Evolutionary conservation across 495 filamentous ascomycete genomes (phyloP).

Genomic region (Hyaloscypha variabilis): DNA sequence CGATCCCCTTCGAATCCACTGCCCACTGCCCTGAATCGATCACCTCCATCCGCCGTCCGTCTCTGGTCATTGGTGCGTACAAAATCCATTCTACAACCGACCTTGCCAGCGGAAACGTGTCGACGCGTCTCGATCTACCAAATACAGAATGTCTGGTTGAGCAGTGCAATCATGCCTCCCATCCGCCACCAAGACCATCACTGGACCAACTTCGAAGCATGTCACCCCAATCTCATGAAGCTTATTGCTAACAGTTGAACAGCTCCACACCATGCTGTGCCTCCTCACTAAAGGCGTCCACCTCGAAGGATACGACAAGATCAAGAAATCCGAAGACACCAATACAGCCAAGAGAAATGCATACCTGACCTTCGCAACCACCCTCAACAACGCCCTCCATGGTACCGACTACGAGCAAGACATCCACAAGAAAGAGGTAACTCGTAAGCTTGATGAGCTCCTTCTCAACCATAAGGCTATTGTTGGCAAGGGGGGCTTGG

Average conservation of each 20-base stretch:
- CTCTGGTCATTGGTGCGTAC: background rate
- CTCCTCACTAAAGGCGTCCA: slow-evolving; percentile 27
- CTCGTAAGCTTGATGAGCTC: slow-evolving; percentile 13
- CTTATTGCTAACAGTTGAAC: slow-evolving; percentile 17
- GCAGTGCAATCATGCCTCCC: slow-evolving; percentile 24
- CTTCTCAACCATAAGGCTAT: slow-evolving; percentile 12
- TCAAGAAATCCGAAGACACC: background rate
- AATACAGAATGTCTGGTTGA: slow-evolving; percentile 8
- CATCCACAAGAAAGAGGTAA: slow-evolving; percentile 28
- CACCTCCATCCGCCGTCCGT: background rate
- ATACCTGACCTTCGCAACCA: slow-evolving; percentile 25
- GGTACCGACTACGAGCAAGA: slow-evolving; percentile 25
- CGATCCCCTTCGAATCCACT: background rate
- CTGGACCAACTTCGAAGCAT: slow-evolving; percentile 28
- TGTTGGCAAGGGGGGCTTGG: slow-evolving; percentile 13
- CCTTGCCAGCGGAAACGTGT: background rate
- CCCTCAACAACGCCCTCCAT: slow-evolving; percentile 32
- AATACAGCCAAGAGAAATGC: slow-evolving; percentile 6
- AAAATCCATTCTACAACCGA: background rate
- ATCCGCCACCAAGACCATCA: slow-evolving; percentile 11
- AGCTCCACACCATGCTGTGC: slow-evolving; percentile 30
- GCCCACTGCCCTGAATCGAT: background rate
- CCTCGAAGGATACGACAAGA: slow-evolving; percentile 8
- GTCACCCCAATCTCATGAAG: slow-evolving; percentile 2
- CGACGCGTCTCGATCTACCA: slow-evolving; percentile 12